Base-by-base conservation (phyloP, 352 stramenopile genomes). In the Globisporangium spinosum region DNA sequence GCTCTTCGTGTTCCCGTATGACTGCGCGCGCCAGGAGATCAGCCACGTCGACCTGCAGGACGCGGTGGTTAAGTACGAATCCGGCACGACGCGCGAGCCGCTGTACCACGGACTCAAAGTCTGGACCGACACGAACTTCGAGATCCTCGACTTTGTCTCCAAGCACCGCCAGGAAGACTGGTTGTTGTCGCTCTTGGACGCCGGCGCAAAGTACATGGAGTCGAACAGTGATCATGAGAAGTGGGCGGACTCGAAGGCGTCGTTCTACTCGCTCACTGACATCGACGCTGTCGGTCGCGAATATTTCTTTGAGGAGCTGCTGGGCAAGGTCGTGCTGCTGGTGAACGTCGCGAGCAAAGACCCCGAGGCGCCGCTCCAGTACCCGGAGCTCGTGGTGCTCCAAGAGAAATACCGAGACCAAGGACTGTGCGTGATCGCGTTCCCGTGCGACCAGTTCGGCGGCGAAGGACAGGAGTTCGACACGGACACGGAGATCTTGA, bases 301-400 rank as follows among this genome's bases (percentile, higher is more conserved):
- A 23, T 58, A 81, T 17, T 34, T 29, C 3, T 69, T 85, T 66
- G 62, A 65, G 25, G 38, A 51, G 27, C 61, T 72, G 56, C 12
- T 69, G n/a, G 78, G 77, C 49, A 70, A 87, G 22, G 81, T 94
- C 61, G 68, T 86, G 25, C 47, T 79, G 34, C 78, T 97, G 70
- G 85, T 95, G 2, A 97, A 94, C 65, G 87, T 93, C 17, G 89
- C 87, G 12, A 88, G 77, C 2, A 83, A 85, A 75, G 91, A 89
- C 80, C 82, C 83, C 9, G 74, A 90, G 22, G 91, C 89, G 1
- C 77, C 82, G 61, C 53, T 74, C 58, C 89, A 95, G 70, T 94
- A 91, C 77, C 83, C 79, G 55, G 79, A 95, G 79, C 78, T 97
- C 29, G 74, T 76, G 6, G 67, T 81, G 64, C 62, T 97, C 1